A percentile compares a stretch with the other conserved stretches of the same genome.
phyloP scores from a whole-genome alignment of 2,329 filamentous ascomycete genomes.

The Clonostachys sp. region DNA sequence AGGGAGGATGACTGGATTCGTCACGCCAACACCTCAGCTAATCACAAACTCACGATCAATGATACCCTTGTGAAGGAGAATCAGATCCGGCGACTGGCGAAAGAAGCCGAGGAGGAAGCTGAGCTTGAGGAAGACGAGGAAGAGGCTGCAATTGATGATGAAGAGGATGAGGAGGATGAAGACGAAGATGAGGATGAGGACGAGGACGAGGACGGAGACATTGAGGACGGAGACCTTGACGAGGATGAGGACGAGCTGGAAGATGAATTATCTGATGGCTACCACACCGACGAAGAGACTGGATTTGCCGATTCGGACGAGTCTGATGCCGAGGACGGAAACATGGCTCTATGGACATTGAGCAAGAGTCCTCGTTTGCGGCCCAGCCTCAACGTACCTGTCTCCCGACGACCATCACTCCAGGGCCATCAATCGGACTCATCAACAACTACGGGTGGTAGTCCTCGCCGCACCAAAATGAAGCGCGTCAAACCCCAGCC shows the following conservation, averaged over 20 bases:
- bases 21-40: slow-evolving; percentile 59
- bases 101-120: slow-evolving; percentile 89
- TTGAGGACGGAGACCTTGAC: slow-evolving; percentile 48
- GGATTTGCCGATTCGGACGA: slow-evolving; percentile 67
- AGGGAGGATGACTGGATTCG: slow-evolving; percentile 89
- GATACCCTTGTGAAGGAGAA: slow-evolving; percentile 91
- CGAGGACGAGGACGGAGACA: slow-evolving; percentile 45
- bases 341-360: slow-evolving; percentile 50
- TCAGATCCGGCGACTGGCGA: slow-evolving; percentile 76
- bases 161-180: slow-evolving; percentile 42
- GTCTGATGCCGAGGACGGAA: slow-evolving; percentile 61
- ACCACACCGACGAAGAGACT: slow-evolving; percentile 69
- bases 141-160: slow-evolving; percentile 36
- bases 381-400: slow-evolving; percentile 21
- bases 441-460: slow-evolving; percentile 41
- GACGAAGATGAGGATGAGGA: slow-evolving; percentile 44
- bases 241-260: slow-evolving; percentile 46
- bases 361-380: slow-evolving; percentile 31
- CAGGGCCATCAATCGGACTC: slow-evolving; percentile 49
- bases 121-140: slow-evolving; percentile 51
- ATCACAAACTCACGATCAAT: slow-evolving; percentile 75
- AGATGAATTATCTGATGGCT: slow-evolving; percentile 61
- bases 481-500: slow-evolving; percentile 19
- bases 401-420: background rate
- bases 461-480: slow-evolving; percentile 19